Percentiles rank a stretch among this genome's conserved stretches.
These are phyloP conservation scores for Trichoderma atroviride DNA, from an alignment of 2,329 filamentous ascomycete genomes.

Conservation along the genomic window DNA sequence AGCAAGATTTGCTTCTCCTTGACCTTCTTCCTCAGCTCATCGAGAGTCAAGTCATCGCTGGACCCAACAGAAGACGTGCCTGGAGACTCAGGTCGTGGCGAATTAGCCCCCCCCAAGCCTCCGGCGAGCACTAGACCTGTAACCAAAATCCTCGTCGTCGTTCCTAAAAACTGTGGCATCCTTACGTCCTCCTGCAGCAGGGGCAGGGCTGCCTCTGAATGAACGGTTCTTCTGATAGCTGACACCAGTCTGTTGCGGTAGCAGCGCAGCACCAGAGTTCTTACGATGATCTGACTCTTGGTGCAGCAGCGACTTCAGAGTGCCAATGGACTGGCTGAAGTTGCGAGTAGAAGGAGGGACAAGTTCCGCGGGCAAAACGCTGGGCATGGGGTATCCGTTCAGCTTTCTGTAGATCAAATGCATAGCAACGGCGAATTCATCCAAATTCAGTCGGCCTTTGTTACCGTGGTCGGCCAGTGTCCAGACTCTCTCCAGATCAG, in stretches of 20 bases:
- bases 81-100: constrained; percentile 79
- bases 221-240: constrained; percentile 97
- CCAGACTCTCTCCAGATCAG: constrained; percentile 91
- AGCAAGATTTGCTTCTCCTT: constrained; percentile 91
- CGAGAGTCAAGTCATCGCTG: constrained; percentile 79
- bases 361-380: constrained; percentile 84
- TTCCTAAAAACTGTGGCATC: constrained; percentile 97
- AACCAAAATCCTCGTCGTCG: constrained; percentile 89
- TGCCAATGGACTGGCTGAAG: constrained; percentile 87
- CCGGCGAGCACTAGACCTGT: constrained; percentile 89
- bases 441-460: constrained; percentile 89
- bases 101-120: constrained; percentile 72
- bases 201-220: constrained; percentile 68
- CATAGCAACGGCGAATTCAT: constrained; percentile 98
- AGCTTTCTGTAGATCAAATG: constrained; percentile 97
- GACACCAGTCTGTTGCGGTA: constrained; percentile 96
- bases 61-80: constrained; percentile 60
- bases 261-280: constrained; percentile 82
- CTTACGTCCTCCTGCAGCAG: constrained; percentile 68
- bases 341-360: constrained; percentile 94
- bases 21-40: constrained; percentile 90
- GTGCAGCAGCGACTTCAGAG: constrained; percentile 85
- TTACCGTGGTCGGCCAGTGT: constrained; percentile 92
- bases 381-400: constrained; percentile 91
- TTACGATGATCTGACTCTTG: constrained; percentile 90